A percentile compares a stretch with the other conserved stretches of the same genome.
These are phyloP conservation scores for Epichloe brachyelytri DNA, from an alignment of 2,329 filamentous ascomycete genomes.

Conservation along the genomic window DNA sequence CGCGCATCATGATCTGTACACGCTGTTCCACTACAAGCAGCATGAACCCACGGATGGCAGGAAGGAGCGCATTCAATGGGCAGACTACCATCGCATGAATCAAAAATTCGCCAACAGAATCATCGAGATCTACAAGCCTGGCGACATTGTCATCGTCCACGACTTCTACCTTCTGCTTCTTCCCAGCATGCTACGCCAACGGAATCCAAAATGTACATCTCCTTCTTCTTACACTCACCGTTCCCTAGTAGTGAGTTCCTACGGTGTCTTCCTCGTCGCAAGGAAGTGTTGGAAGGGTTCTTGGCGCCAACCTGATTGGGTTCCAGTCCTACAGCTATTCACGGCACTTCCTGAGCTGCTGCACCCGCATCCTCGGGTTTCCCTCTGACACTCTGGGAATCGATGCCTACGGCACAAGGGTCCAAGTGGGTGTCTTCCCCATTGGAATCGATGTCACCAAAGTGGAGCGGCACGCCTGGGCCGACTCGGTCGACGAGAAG, in stretches of 20 bases:
- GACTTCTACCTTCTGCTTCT: slow-evolving; percentile 90
- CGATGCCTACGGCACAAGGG: slow-evolving; percentile 76
- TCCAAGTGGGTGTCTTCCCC: slow-evolving; percentile 85
- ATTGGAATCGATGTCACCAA: slow-evolving; percentile 86
- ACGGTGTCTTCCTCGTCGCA: slow-evolving; percentile 73
- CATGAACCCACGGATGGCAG: slow-evolving; percentile 80
- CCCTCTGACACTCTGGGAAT: slow-evolving; percentile 75
- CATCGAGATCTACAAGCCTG: slow-evolving; percentile 77
- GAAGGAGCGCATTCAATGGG: slow-evolving; percentile 71
- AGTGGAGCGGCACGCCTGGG: slow-evolving; percentile 64
- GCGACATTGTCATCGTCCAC: slow-evolving; percentile 84
- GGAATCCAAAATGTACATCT: slow-evolving; percentile 78
- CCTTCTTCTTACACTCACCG: slow-evolving; percentile 86
- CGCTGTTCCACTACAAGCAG: slow-evolving; percentile 91
- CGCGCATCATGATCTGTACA: slow-evolving; percentile 84
- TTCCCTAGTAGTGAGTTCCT: slow-evolving; percentile 96
- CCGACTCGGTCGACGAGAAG: slow-evolving; percentile 54
- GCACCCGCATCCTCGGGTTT: slow-evolving; percentile 81
- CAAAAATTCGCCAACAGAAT: slow-evolving; percentile 84
- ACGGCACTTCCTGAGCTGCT: slow-evolving; percentile 87
- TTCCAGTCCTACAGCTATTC: slow-evolving; percentile 96
- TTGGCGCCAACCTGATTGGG: slow-evolving; percentile 84
- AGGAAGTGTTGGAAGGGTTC: slow-evolving; percentile 77
- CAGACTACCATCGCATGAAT: slow-evolving; percentile 88
- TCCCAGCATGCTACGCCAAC: slow-evolving; percentile 76